phyloP scores from a whole-genome alignment of 768 basidiomycete genomes.

The Naganishia randhawae region DNA sequence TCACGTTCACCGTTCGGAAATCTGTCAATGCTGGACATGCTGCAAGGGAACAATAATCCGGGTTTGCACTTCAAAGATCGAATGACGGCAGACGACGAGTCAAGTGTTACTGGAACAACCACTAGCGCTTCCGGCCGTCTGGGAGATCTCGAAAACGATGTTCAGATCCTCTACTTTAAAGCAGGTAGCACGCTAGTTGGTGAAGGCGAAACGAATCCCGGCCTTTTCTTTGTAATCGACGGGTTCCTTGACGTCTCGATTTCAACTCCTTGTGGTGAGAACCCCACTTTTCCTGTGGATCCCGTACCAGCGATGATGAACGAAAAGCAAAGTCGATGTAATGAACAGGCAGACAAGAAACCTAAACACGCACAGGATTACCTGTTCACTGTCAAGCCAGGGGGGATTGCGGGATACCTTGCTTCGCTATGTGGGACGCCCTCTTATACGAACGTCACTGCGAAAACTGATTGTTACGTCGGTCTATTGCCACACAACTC shows the following conservation, averaged over 20 bases:
- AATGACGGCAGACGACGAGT: constrained; percentile 41
- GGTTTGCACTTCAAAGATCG: constrained; percentile 13
- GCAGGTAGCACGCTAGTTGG: constrained; percentile 79
- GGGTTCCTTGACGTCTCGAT: constrained; percentile 80
- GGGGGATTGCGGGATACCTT: constrained; percentile 95
- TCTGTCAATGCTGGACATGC: constrained; percentile 45
- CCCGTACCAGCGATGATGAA: constrained; percentile 12
- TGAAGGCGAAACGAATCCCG: constrained; percentile 84
- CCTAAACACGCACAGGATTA: constrained; percentile 56
- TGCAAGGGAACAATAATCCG: constrained; percentile 69
- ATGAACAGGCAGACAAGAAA: constrained; percentile 49
- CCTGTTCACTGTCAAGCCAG: constrained; percentile 87
- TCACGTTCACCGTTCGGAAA: constrained; percentile 43
- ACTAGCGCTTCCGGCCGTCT: constrained; percentile 60
- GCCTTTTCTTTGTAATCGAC: constrained; percentile 88
- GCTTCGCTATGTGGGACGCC: constrained; percentile 85
- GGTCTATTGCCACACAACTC: constrained; percentile 87
- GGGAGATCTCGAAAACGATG: constrained; percentile 87
- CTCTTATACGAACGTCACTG: constrained; percentile 88
- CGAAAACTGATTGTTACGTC: constrained; percentile 98
- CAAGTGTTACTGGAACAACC: constrained; percentile 54
- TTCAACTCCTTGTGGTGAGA: not conserved
- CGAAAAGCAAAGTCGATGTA: not conserved
- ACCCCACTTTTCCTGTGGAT: not conserved
- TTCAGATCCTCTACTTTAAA: constrained; percentile 89